These are phyloP conservation scores for Gossypium bickii DNA, from an alignment of 345 rosid species.

Conservation along the genomic window DNA sequence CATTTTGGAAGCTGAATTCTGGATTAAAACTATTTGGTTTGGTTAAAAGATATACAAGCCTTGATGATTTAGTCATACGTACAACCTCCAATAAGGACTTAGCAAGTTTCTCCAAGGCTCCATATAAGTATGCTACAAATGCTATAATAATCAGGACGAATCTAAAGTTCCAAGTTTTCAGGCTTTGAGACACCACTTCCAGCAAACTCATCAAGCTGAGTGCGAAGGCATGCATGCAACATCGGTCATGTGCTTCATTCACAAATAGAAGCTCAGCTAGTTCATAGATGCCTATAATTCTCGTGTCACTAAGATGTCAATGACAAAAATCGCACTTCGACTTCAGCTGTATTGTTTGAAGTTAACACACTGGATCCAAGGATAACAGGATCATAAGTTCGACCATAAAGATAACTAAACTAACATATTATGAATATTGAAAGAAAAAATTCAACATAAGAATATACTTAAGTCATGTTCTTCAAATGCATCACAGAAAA, in stretches of 20 bases:
- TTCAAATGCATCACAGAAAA: neutral
- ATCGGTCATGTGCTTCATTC: neutral
- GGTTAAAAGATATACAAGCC: neutral
- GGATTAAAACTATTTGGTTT: neutral
- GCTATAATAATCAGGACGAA: neutral
- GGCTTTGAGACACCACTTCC: neutral
- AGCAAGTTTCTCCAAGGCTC: neutral
- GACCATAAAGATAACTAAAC: neutral
- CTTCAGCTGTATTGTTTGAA: neutral
- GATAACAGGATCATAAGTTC: neutral
- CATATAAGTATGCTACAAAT: neutral
- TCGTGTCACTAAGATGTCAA: neutral
- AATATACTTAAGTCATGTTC: neutral
- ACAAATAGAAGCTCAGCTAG: neutral
- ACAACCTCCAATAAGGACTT: neutral
- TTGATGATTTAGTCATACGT: neutral
- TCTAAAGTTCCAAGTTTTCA: neutral
- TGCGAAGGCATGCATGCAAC: neutral
- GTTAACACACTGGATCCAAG: neutral
- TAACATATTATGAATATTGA: neutral
- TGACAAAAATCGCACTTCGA: neutral
- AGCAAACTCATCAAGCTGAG: neutral
- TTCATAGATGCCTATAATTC: neutral
- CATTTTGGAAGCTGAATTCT: neutral
- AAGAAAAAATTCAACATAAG: neutral